Evolutionary conservation across 148 eudicot species (phyloP), one percentile per base, ranked within the genome.

Genomic region (Nepenthes mirabilis): DNA sequence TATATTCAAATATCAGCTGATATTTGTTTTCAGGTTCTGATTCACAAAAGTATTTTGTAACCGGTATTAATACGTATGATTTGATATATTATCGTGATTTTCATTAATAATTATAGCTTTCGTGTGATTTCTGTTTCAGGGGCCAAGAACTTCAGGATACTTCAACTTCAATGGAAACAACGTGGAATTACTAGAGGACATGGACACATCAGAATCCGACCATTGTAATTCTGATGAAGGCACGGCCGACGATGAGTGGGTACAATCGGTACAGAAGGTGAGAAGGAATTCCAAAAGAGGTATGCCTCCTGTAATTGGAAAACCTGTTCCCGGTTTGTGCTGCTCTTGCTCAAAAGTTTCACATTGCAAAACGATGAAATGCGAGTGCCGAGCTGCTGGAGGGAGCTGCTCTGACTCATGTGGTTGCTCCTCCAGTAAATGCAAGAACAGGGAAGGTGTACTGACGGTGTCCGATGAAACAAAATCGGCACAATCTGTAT

Each of bases 201-300:
- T 94, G 97, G 99, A 94, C 55, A 86, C 82, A 36, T 86, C 91
- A 59, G 95, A 86, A 0, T 75, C 83, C 13, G 91, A 83, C 57
- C 65, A 75, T 37, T 73, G 76, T n/a, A 65, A 79, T 34, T 33
- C 57, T 8, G 75, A 59, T 5, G 72, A 62, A 3, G 78, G 71
- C 34, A 36, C 77, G 2, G 74, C 48, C 32, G 81, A 73, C 36
- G 71, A 68, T 57, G 81, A 76, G n/a, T 74, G 79, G 81, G 88
- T 70, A 9, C 59, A 60, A 6, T 60, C 80, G 55, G 52, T 55
- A 54, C 68, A 66, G 34, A 65, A 61, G 33, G 68, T 50, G 5
- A 74, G 65, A 70, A 80, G 65, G 64, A 77, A 58, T 34, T 59
- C 75, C 6, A 79, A 66, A 67, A 77, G 61, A 37, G 67, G 66